A percentile compares a stretch with the other conserved stretches of the same genome.
Evolutionary conservation across 1,139 yeast species (phyloP).

Genomic region (Geotrichum histeridarum): DNA sequence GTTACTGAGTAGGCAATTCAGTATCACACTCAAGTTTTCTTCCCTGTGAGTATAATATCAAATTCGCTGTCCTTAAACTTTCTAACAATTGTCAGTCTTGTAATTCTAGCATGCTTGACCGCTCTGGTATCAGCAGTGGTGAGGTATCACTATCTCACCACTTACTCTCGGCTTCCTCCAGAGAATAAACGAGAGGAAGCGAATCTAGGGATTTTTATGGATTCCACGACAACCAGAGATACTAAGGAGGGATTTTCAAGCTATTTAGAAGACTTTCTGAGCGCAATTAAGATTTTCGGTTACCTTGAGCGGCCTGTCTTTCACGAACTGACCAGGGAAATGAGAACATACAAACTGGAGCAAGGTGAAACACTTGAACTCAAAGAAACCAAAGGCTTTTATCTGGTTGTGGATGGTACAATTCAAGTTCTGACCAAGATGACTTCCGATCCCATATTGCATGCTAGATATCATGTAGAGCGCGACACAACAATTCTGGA

Average conservation of each 20-base stretch:
- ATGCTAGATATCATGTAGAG: constrained; percentile 20
- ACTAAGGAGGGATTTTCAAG: constrained; percentile 44
- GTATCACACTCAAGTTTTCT: constrained; percentile 28
- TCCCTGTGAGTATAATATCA: constrained; percentile 25
- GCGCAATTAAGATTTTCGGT: constrained; percentile 91
- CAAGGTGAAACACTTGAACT: constrained; percentile 70
- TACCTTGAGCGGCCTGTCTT: constrained; percentile 85
- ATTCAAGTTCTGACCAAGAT: constrained; percentile 71
- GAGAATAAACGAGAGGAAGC: constrained; percentile 45
- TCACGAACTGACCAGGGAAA: constrained; percentile 84
- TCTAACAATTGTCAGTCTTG: constrained; percentile 21
- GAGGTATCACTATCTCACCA: constrained; percentile 48
- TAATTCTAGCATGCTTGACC: constrained; percentile 21
- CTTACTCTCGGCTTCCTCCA: constrained; percentile 48
- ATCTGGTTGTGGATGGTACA: constrained; percentile 90
- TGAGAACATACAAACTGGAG: constrained; percentile 81
- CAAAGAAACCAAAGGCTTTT: constrained; percentile 75
- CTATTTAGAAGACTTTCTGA: constrained; percentile 80
- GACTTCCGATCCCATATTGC: constrained; percentile 12
- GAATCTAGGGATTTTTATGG: constrained; percentile 41
- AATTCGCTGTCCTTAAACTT: background rate
- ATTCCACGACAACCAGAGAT: constrained; percentile 35
- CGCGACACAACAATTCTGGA: constrained; percentile 47
- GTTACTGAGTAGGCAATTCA: constrained; percentile 24
- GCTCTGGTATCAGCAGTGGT: constrained; percentile 39